Evolutionary conservation across 1,284 basidiomycete genomes (phyloP).

Genomic region (Papiliotrema terrestris): DNA sequence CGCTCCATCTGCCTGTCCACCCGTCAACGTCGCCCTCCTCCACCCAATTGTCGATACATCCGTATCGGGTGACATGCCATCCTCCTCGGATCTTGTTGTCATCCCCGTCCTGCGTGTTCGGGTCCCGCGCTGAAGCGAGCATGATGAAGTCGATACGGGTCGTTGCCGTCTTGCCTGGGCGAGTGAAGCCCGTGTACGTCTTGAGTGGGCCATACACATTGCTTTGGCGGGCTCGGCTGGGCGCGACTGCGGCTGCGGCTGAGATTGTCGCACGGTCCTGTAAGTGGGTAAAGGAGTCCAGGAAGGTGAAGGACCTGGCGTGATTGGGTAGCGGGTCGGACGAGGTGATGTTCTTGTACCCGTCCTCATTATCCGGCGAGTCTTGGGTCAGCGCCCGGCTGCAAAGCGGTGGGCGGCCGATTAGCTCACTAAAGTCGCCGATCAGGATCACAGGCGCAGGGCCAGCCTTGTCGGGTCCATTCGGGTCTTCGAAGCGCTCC

Average conservation of each 20-base stretch:
- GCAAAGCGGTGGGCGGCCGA: background rate
- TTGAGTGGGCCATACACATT: slow-evolving; percentile 30
- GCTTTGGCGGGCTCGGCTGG: slow-evolving; percentile 13
- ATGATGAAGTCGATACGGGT: slow-evolving; percentile 44
- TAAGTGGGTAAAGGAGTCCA: slow-evolving; percentile 33
- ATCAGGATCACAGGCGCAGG: slow-evolving; percentile 31
- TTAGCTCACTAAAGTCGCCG: slow-evolving; percentile 44
- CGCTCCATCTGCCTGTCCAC: slow-evolving; percentile 43
- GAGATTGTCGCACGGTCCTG: background rate
- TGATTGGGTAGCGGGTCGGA: slow-evolving; percentile 17
- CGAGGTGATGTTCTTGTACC: slow-evolving; percentile 44
- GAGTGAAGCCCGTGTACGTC: slow-evolving; percentile 40
- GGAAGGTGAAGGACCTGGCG: slow-evolving; percentile 27
- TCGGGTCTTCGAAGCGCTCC: slow-evolving; percentile 16
- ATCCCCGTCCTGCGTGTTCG: background rate
- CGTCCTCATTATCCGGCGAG: slow-evolving; percentile 41
- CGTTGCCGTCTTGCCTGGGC: slow-evolving; percentile 20
- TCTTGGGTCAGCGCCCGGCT: slow-evolving; percentile 20
- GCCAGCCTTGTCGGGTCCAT: background rate
- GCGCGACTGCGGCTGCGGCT: too few species aligned
- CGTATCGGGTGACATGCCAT: slow-evolving; percentile 29
- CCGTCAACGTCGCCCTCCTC: slow-evolving; percentile 32
- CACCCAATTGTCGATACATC: slow-evolving; percentile 40
- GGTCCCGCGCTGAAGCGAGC: slow-evolving; percentile 17
- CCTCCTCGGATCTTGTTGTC: slow-evolving; percentile 14